A percentile compares a stretch with the other conserved stretches of the same genome.
These are phyloP conservation scores for Bodo saltans DNA, from an alignment of 78 protist species.

Conservation along the genomic window DNA sequence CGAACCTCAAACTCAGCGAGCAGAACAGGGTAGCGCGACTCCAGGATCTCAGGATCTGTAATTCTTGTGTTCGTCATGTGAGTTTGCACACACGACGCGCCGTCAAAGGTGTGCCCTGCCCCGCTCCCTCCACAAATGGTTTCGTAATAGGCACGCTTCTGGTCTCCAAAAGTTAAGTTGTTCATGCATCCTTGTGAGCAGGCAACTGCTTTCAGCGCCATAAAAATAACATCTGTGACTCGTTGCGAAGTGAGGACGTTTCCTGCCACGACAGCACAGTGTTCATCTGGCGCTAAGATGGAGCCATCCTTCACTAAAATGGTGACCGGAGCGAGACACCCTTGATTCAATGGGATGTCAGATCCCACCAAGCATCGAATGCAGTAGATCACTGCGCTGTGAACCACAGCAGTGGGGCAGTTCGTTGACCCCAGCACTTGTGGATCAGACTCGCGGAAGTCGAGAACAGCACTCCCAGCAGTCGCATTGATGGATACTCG, in stretches of 20 bases:
- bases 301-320: conserved; percentile 53
- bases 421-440: conserved; percentile 79
- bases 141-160: conserved; percentile 80
- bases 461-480: conserved; percentile 60
- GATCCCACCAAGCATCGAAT: conserved; percentile 73
- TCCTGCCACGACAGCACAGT: conserved; percentile 92
- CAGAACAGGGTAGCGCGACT: conserved; percentile 76
- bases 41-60: conserved; percentile 87
- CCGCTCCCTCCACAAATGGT: conserved; percentile 95
- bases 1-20: conserved; percentile 66
- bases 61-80: conserved; percentile 96
- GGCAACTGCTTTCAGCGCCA: conserved; percentile 72
- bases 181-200: conserved; percentile 90
- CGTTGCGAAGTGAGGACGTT: conserved; percentile 90
- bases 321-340: conserved; percentile 68
- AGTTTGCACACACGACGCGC: conserved; percentile 82
- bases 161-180: conserved; percentile 91
- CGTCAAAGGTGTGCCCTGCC: conserved; percentile 83
- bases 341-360: conserved; percentile 89
- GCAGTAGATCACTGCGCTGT: conserved; percentile 79
- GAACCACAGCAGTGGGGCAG: conserved; percentile 77
- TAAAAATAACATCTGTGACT: conserved; percentile 76
- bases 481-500: conserved; percentile 51
- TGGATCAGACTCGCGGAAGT: conserved; percentile 73
- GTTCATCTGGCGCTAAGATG: conserved; percentile 58